A percentile compares a stretch with the other conserved stretches of the same genome.
These are phyloP conservation scores for Aspergillus hortae DNA, from an alignment of 2,329 filamentous ascomycete genomes.

Conservation along the genomic window DNA sequence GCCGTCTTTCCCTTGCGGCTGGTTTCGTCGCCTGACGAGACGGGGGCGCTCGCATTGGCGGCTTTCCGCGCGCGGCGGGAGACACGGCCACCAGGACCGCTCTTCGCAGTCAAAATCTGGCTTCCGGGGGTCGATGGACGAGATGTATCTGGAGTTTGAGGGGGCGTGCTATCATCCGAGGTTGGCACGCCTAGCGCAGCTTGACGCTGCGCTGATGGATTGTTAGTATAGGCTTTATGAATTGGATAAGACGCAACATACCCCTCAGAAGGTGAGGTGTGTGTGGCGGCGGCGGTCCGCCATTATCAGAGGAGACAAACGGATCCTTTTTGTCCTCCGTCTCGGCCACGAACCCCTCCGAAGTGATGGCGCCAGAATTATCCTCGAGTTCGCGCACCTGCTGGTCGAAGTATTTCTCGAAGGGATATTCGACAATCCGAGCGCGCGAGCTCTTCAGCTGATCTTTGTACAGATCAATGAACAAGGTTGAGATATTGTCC, in stretches of 20 bases:
- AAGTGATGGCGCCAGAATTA: slow-evolving; percentile 34
- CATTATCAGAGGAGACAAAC: slow-evolving; percentile 47
- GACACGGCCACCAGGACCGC: slow-evolving; percentile 69
- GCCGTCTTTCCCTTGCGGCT: slow-evolving; percentile 56
- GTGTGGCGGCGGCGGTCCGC: slow-evolving; percentile 50
- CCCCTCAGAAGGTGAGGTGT: slow-evolving; percentile 52
- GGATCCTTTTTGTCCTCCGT: slow-evolving; percentile 47
- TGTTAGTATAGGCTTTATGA: slow-evolving; percentile 18
- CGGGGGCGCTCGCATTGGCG: slow-evolving; percentile 45
- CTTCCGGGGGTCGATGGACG: slow-evolving; percentile 71
- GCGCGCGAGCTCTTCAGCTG: slow-evolving; percentile 78
- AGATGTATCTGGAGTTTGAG: slow-evolving; percentile 69
- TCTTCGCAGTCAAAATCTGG: slow-evolving; percentile 69
- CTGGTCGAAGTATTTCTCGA: slow-evolving; percentile 92
- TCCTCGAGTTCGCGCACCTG: slow-evolving; percentile 72
- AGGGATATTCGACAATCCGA: slow-evolving; percentile 75
- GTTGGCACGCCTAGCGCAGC: slow-evolving; percentile 41
- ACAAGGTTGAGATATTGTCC: slow-evolving; percentile 90
- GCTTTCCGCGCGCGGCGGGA: slow-evolving; percentile 78
- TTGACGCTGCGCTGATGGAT: slow-evolving; percentile 38
- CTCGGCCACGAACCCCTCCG: slow-evolving; percentile 43
- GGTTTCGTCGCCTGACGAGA: slow-evolving; percentile 80
- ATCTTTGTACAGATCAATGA: slow-evolving; percentile 83
- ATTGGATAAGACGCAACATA: slow-evolving; percentile 15
- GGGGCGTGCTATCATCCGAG: slow-evolving; percentile 67